Evolutionary conservation across 2,329 filamentous ascomycete genomes (phyloP), one percentile per base, ranked within the genome.

Genomic region (Claviceps africana): DNA sequence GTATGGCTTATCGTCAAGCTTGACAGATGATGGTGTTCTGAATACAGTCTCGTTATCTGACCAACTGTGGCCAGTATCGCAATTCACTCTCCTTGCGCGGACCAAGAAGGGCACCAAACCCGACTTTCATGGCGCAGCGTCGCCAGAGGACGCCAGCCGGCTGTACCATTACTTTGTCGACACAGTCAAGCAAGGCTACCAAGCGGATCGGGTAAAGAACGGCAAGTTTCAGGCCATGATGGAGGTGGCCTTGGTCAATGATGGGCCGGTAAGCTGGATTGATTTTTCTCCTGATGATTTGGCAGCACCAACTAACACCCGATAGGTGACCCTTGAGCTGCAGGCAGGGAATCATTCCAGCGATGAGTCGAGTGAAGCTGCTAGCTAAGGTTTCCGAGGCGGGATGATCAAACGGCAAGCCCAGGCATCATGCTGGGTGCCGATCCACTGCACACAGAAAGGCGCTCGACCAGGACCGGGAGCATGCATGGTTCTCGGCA

Each of bases 191-290:
- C 75, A 82, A 51, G 75, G 81, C 2, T 95, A 97, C 65, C 67
- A 72, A 5, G 67, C 78, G 7, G 86, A 88, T 9, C 83, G 77
- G 57, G 90, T 98, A 54, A 89, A 95, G 65, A 85, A 98, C 65
- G 93, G 94, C n/a, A 82, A 91, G 31, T 98, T 98, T 67, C 91
- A 95, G 64, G 93, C 93, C 48, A 96, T 95, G 90, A 98, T 98
- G 93, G 85, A 97, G 63, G 91, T 98, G 54, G 85, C 86, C 48
- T 70, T 96, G 31, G 82, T 96, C 48, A 97, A 97, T 59, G 91
- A 97, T 59, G 82, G 82, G 1, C 82, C 82, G 51, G 82, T 85
- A 65, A 58, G 68, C 42, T 42, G 43, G 4, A 21, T n/a, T 4
- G n/a, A 11, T 21, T 40, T 22, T 10, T 30, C 22, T 28, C 22